Evolutionary conservation across 2,329 filamentous ascomycete species (phyloP).

Genomic region (Apiospora pterosperma): DNA sequence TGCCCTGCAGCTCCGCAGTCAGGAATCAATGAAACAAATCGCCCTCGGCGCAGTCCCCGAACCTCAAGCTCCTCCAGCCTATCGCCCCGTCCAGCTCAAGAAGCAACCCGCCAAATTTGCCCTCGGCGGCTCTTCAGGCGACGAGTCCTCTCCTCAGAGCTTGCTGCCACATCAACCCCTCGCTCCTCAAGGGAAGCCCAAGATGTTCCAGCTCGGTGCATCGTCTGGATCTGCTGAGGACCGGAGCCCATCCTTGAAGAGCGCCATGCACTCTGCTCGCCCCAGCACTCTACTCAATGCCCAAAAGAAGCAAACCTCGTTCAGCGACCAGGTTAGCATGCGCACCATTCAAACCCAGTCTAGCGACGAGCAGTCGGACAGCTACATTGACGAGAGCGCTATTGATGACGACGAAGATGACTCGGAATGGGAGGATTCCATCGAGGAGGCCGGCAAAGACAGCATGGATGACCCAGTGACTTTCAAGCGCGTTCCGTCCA

Average conservation of each 20-base stretch:
- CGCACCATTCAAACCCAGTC: conserved; percentile 57
- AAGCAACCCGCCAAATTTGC: conserved; percentile 61
- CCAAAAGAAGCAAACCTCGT: conserved; percentile 76
- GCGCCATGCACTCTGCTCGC: conserved; percentile 43
- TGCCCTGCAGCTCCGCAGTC: conserved; percentile 43
- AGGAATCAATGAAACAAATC: conserved; percentile 34
- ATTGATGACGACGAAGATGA: conserved; percentile 70
- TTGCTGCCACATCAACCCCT: conserved; percentile 38
- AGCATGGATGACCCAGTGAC: conserved; percentile 76
- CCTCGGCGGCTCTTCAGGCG: conserved; percentile 75
- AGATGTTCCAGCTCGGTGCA: conserved; percentile 51
- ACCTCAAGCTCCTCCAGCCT: conserved; percentile 49
- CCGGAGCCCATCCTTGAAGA: conserved; percentile 65
- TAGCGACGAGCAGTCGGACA: conserved; percentile 52
- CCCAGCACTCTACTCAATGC: conserved; percentile 36
- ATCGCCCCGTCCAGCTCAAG: conserved; percentile 67
- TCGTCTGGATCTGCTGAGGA: conserved; percentile 70
- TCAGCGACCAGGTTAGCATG: conserved; percentile 71
- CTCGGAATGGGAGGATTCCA: conserved; percentile 62
- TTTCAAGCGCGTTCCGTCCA: conserved; percentile 90
- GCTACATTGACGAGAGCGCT: conserved; percentile 76
- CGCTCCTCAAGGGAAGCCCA: conserved; percentile 29
- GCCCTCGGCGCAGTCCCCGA: conserved; percentile 58
- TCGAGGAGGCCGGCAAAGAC: conserved; percentile 78
- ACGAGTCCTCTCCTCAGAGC: conserved; percentile 67